Evolutionary conservation across 2,329 filamentous ascomycete species (phyloP), one percentile per base, ranked within the genome.

Genomic region (Diplodia mutila): DNA sequence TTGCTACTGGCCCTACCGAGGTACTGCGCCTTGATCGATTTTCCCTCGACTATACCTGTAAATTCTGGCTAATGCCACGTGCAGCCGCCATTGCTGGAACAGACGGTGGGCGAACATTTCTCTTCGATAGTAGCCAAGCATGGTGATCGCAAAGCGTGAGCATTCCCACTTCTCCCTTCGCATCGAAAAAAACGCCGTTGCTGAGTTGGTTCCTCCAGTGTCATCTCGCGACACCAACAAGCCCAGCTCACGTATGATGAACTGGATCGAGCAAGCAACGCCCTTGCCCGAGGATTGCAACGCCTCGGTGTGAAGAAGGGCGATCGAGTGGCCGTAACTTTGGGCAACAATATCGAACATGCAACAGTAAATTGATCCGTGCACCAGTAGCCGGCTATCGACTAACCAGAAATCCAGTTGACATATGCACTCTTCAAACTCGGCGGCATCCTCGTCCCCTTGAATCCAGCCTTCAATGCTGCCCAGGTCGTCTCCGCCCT

Each of bases 351-450:
- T 51, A 83, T 90, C 72, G 93, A 97, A 78, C 94, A 92, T 76
- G 92, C 92, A 3, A 89, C 90, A 61, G 85, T 95, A 78, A 14
- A 21, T n/a, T 32, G 51, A 23, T 51, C 39, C 34, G 37, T 55
- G 12, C 29, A 16, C 52, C 6, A 14, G 16, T 46, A 6, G 9
- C 4, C n/a, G 3, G 16, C 57, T 74, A 69, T 73, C 37, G 66
- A 68, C 66, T 11, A 70, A 52, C 46, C 14, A 51, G 4, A 6
- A 34, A 42, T 63, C 80, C 52, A 79, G 85, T 77, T 79, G 23
- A 94, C 91, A 6, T 98, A 98, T 79, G 94, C 94, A 0, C 79
- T 95, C 66, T 97, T 94, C 83, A 98, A 98, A 79, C 85, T 98
- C 11, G 95, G 95, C n/a, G 94, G 92, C 27, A 87, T 98, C 61